These are phyloP conservation scores for Xerophyta viscosa DNA, from an alignment of 106 monocot genomes.

Conservation along the genomic window DNA sequence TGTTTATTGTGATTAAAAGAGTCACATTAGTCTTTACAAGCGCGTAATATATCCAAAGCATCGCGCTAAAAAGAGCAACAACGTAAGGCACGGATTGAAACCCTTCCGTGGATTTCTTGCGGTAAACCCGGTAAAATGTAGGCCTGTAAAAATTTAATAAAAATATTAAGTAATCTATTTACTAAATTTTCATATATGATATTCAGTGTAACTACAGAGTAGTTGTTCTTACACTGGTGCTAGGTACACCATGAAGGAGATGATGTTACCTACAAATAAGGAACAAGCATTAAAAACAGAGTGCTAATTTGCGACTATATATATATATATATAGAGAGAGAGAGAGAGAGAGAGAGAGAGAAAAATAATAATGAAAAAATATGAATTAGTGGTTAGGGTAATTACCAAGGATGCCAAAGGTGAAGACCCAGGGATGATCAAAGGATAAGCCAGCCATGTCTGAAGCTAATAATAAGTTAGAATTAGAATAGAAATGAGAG, in stretches of 20 bases:
- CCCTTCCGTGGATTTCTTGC: conserved; percentile 29
- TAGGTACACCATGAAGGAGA: conserved; percentile 22
- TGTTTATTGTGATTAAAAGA: conserved; percentile 45
- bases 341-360: too few relatives aligned
- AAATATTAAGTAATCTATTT: too few relatives aligned
- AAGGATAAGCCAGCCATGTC: conserved; percentile 9
- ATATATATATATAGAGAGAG: too few relatives aligned
- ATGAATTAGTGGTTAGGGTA: background rate
- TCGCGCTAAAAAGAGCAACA: conserved; percentile 36
- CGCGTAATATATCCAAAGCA: conserved; percentile 42
- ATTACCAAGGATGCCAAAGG: conserved; percentile 8
- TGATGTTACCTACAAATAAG: conserved; percentile 9
- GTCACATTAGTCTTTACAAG: conserved; percentile 11
- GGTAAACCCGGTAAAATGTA: conserved; percentile 28
- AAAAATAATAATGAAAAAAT: too few relatives aligned
- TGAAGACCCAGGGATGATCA: conserved; percentile 1
- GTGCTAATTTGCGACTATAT: too few relatives aligned
- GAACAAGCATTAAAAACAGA: too few relatives aligned
- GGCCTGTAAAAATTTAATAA: conserved; percentile 15
- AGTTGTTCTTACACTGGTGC: conserved; percentile 12
- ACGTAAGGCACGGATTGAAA: conserved; percentile 42
- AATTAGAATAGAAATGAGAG: too few relatives aligned
- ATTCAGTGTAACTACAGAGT: too few relatives aligned
- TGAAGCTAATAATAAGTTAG: too few relatives aligned
- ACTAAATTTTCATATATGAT: too few relatives aligned